Percentiles rank a stretch among this genome's conserved stretches.
phyloP scores from a whole-genome alignment of 1,284 basidiomycete genomes.

The Boletellus deceptivus region DNA sequence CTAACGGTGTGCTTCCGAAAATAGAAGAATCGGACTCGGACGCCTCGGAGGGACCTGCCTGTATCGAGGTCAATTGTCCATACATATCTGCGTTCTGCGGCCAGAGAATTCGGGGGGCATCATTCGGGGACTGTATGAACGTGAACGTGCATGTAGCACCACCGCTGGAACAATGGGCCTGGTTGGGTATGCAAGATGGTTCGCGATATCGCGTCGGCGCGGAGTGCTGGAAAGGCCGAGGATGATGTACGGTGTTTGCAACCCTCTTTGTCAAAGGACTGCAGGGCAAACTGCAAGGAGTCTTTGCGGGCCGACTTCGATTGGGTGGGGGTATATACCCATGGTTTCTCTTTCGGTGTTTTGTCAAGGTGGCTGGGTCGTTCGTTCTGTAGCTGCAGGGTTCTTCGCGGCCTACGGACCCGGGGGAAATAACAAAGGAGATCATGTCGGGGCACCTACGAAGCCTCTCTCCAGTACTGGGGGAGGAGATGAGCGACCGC shows the following conservation, averaged over 20 bases:
- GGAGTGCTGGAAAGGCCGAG: not conserved
- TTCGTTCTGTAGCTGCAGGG: slow-evolving; percentile 24
- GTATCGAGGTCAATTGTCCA: not conserved
- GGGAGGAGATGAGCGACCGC: not conserved
- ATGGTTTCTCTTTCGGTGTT: slow-evolving; percentile 28
- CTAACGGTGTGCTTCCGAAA: no score
- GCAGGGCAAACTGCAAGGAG: not conserved
- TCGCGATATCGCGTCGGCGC: not conserved
- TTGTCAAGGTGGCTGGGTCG: slow-evolving; percentile 30
- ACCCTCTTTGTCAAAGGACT: not conserved
- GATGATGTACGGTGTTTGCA: not conserved
- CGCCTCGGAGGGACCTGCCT: not conserved
- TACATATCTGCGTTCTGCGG: not conserved
- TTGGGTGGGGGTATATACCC: slow-evolving; percentile 13
- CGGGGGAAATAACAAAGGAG: not conserved
- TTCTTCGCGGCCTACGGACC: not conserved
- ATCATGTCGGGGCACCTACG: slow-evolving; percentile 22
- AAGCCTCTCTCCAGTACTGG: slow-evolving; percentile 26
- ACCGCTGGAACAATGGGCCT: not conserved
- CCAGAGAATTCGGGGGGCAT: not conserved
- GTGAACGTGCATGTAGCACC: no score
- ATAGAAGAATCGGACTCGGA: not conserved
- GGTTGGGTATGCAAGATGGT: not conserved
- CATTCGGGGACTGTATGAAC: no score
- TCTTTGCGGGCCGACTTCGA: not conserved